Base-by-base conservation (phyloP, 352 stramenopile genomes). In the Hyaloperonospora brassicae region DNA sequence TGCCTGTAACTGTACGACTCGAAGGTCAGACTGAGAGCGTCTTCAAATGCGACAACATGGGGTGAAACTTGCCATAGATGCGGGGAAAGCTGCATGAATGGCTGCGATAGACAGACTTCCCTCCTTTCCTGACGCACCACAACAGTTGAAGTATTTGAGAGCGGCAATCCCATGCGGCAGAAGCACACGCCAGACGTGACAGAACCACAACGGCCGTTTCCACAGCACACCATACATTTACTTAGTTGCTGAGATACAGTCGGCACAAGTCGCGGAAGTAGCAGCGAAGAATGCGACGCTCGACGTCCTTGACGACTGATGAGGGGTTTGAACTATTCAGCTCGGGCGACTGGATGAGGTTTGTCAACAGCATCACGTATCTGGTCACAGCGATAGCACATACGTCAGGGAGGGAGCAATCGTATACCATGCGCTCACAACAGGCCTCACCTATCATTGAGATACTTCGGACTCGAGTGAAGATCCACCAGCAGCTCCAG, bases 311-410 rank as follows among this genome's bases (percentile, higher is more conserved):
- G 35, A 87, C 68, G 21, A 89, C 75, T 3, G 65, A 57, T 34
- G 61, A 49, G 0, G 82, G 76, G 53, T 89, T 92, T 38, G 77
- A 89, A 47, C 68, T 76, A 62, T 92, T 92, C 40, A 92, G 50
- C 59, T 92, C 82, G 2, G 82, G 82, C 2, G 77, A 89, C 66
- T 92, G 82, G 56, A 92, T 85, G 30, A 92, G 56, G 52, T 89
- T 79, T 27, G 79, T 89, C 25, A 92, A 57, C n/a, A 92, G 59
- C 47, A 73, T 83, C 22, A 92, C 73, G 50, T 84, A 66, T 54
- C 81, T 86, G 27, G 8, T 34, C 4, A 47, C 7, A 47, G 41
- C 6, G 12, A 17, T 44, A 39, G 47, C 40, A 62, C 14, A 47
- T 2, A 48, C 42, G 7, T 30, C 27, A 58, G 11, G 30, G 6